Base-by-base conservation (phyloP, 179 eudicot species). In the Drosera spatulata region DNA sequence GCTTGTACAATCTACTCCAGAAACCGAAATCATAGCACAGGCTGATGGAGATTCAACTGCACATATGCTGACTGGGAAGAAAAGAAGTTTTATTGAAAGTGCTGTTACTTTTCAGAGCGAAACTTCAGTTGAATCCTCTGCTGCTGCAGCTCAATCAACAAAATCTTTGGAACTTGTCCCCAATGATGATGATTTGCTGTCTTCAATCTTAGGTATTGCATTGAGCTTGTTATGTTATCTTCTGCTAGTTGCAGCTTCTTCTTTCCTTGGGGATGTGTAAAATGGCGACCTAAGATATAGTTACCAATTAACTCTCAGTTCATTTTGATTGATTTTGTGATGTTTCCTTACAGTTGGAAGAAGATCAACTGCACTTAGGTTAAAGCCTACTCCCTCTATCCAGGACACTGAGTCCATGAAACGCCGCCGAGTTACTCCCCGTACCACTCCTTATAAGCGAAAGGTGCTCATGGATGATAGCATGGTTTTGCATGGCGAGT, bases 401-500 rank as follows among this genome's bases (percentile, higher is more conserved):
- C 55, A 55, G 57, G 85, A 77, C 55, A 67, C 73, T 39, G 72
- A 73, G 38, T 65, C 75, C 47, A 63, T 74, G 63, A 93, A 86
- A 61, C 99, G 99, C 53, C 77, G 69, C 62, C 83, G 85, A 43
- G 50, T 70, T 61, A 56, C 86, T 42, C 65, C 75, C n/a, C 85
- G 84, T 41, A 46, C 83, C 38, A 66, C 69, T 68, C 71, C 86
- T 64, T 71, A 72, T 39, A 93, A 93, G 77, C 80, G 95, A 71
- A 89, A 86, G 77, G 81, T 83, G 68, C 86, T 85, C 43, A 68
- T 89, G 69, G 99, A 93, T 61, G 96, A 89, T 54, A 70, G 75
- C 47, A 93, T 85, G 80, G 96, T 93, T 62, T 76, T 93, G 81
- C 95, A 86, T 75, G 99, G 99, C 83, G 99, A 93, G 99, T 93